Percentiles rank a stretch among this genome's conserved stretches.
Conservation (phyloP, 768 basidiomycete genomes). For the Pholiota molesta region DNA sequence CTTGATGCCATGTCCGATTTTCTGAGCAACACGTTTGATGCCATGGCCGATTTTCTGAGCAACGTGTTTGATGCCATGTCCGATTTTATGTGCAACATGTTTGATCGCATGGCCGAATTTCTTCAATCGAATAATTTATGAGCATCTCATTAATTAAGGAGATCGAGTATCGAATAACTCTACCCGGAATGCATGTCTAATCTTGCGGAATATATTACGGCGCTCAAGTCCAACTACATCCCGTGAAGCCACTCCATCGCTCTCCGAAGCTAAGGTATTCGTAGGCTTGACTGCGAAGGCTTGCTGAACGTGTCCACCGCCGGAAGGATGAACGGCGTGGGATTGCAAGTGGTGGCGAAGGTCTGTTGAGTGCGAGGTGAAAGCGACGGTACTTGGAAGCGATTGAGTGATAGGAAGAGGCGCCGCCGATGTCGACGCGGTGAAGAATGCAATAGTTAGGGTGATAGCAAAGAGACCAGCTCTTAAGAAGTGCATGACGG, state of each 20-base stretch:
- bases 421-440: neutral
- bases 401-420: slow-evolving; percentile 14
- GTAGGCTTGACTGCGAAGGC: neutral
- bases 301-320: neutral
- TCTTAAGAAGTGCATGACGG: slow-evolving; percentile 3
- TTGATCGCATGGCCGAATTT: slow-evolving; percentile 10
- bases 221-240: slow-evolving; percentile 11
- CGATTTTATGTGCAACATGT: slow-evolving; percentile 1
- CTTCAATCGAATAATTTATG: neutral
- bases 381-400: neutral
- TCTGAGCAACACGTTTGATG: no score
- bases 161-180: neutral
- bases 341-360: neutral
- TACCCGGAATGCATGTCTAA: slow-evolving; percentile 13
- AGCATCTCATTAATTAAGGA: neutral
- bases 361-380: neutral
- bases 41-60: no score
- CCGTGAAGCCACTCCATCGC: neutral
- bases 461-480: slow-evolving; percentile 8
- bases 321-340: neutral
- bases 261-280: neutral
- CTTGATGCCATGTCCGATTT: slow-evolving; percentile 5
- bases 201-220: slow-evolving; percentile 15
- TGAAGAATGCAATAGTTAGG: neutral
- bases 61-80: slow-evolving; percentile 5